Evolutionary conservation across 1,284 basidiomycete genomes (phyloP), one percentile per base, ranked within the genome.

Genomic region (Heterobasidion parviporum): DNA sequence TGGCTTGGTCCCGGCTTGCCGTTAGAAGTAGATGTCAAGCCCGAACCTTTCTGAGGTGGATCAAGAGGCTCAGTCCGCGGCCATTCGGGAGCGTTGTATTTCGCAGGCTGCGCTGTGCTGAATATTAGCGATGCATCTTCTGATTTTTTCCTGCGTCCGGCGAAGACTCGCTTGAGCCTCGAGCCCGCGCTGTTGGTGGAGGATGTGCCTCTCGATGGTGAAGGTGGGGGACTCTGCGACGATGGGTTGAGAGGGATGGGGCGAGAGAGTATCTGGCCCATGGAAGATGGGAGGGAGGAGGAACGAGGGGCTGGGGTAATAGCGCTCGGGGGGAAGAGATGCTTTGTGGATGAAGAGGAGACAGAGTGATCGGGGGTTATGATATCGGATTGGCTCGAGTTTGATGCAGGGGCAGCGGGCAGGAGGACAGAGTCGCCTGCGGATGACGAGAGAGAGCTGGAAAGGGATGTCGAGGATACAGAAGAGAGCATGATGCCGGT

Each of bases 161-260:
- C 80, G 63, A 87, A 83, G 16, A 80, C 84, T 56, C 84, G 83
- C 62, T 81, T 83, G 57, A 89, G 70, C 64, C 78, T 80, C 61
- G 70, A 71, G 34, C 81, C 79, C 34, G 77, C 70, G 46, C 72
- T 65, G 50, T 73, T 68, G 36, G 72, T 65, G 48, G 68, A 50
- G 61, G 69, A 35, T 16, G 38, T 34, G 68, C 54, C 78, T 73
- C 54, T 75, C 10, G 62, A 54, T 7, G 62, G 63, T 6, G 64
- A 59, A 4, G 62, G 59, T 14, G 59, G 57, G 4, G 61, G 50
- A 38, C 57, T 54, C 34, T 26, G 26, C 5, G 62, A 58, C 12
- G 59, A 55, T 6, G 61, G 47, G 34, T 56, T 54, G 20, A 62
- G 54, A 38, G 26, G 50, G 64, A 70, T 64, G 56, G 65, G 62